Evolutionary conservation across 75 land plant genomes (phyloP).

Genomic region (Selaginella moellendorffii): DNA sequence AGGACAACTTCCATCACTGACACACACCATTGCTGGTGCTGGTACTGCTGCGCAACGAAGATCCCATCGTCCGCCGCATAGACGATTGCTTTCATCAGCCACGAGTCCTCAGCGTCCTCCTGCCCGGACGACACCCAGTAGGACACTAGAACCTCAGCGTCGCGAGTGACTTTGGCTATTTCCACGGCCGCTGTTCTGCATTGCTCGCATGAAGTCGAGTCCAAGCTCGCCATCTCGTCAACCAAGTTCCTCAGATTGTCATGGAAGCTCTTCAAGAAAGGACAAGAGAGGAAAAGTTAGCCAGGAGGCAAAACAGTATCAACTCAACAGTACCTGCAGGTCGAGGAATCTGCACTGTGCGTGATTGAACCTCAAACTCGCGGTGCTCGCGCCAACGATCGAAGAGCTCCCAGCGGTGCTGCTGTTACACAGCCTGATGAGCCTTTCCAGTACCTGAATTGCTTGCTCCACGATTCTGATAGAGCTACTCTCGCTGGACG

Average conservation of each 20-base stretch:
- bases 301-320: too few species aligned
- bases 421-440: background rate
- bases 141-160: background rate
- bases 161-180: background rate
- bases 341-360: background rate
- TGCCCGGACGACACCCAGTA: background rate
- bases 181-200: background rate
- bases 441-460: background rate
- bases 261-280: background rate
- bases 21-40: background rate
- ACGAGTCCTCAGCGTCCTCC: background rate
- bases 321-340: background rate
- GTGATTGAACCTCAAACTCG: background rate
- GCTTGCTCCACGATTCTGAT: background rate
- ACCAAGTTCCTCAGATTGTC: background rate
- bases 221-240: background rate
- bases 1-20: background rate
- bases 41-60: background rate
- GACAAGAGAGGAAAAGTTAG: too few species aligned
- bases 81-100: background rate
- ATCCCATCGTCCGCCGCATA: background rate
- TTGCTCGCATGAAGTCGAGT: background rate
- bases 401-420: background rate
- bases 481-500: background rate
- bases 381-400: background rate